Base-by-base conservation (phyloP, 805 yeast genomes). In the Metschnikowia kofuensis region DNA sequence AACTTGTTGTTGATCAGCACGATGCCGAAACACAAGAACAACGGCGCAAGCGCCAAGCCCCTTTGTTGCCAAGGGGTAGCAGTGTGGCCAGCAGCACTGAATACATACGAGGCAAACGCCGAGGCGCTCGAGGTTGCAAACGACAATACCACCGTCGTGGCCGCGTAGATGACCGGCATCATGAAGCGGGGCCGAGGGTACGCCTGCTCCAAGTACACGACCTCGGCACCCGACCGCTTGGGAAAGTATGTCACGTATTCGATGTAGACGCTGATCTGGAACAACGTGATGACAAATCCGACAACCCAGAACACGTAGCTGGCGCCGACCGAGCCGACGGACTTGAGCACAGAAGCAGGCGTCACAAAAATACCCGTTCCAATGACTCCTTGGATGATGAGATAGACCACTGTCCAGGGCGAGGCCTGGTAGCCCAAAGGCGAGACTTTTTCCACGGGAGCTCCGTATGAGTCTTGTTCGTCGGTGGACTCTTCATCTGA, bases 351-450 rank as follows among this genome's bases (percentile, higher is more conserved):
- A 1, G 81, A 72, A 4, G 84, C 79, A 6, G 90, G 87, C 0
- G 87, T 83, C 11, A 86, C 80, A 62, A 85, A 85, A 42, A 85
- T 84, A 66, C 90, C 90, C 0, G 90, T 85, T 53, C 91, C 91
- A 39, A 85, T 74, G 70, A 85, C 80, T 55, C 90, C 80, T 54
- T 84, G 85, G 57, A 84, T 72, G 48, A 84, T 80, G 49, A 84
- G 68, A 44, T 85, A 85, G 45, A 84, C 75, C 46, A 90, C 87
- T 39, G 85, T 52, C 47, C 42, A 46, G 1, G 55, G 38, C 60
- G 39, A 70, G 61, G 54, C 67, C 44, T 75, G 77, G 61, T 72
- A 61, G 5, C 74, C 74, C 49, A 70, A 57, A 0, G 74, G 75
- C 35, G 69, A 70, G 7, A 52, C 57, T 27, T 59, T 57, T 49